phyloP scores from a whole-genome alignment of 2,329 filamentous ascomycete genomes.

The Pseudocercospora fuligena region DNA sequence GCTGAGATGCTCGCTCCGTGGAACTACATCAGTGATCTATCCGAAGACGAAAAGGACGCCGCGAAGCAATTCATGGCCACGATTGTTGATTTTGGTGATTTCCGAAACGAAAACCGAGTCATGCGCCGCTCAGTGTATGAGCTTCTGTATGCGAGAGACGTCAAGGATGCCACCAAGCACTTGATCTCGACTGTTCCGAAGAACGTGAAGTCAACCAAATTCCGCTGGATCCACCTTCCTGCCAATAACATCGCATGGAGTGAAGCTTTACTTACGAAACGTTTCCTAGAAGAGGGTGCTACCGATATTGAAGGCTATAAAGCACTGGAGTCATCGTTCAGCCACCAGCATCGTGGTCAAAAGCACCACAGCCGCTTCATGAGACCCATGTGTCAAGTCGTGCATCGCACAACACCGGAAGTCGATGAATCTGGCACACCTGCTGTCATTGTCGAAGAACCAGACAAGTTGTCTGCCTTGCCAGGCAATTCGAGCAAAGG shows the following conservation, averaged over 20 bases:
- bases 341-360: conserved; percentile 64
- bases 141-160: conserved; percentile 29
- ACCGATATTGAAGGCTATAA: conserved; percentile 69
- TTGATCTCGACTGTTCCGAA: conserved; percentile 42
- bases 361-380: conserved; percentile 66
- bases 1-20: conserved; percentile 49
- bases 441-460: conserved; percentile 24
- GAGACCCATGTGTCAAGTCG: conserved; percentile 57
- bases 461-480: conserved; percentile 14
- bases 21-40: conserved; percentile 38
- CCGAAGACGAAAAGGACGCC: conserved; percentile 30
- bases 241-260: conserved; percentile 64
- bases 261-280: conserved; percentile 66
- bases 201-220: conserved; percentile 47
- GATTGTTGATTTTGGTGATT: conserved; percentile 35
- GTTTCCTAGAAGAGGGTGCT: conserved; percentile 66
- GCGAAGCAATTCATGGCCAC: conserved; percentile 28
- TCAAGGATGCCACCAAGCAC: conserved; percentile 24
- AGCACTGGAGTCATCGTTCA: conserved; percentile 64
- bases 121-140: conserved; percentile 31
- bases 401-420: conserved; percentile 27
- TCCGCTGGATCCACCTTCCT: conserved; percentile 54
- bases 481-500: conserved; percentile 15
- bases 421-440: conserved; percentile 19
- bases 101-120: conserved; percentile 35